A percentile compares a stretch with the other conserved stretches of the same genome.
These are phyloP conservation scores for Coemansia sp. DNA, from an alignment of 371 early-diverging fungal species.

Conservation along the genomic window DNA sequence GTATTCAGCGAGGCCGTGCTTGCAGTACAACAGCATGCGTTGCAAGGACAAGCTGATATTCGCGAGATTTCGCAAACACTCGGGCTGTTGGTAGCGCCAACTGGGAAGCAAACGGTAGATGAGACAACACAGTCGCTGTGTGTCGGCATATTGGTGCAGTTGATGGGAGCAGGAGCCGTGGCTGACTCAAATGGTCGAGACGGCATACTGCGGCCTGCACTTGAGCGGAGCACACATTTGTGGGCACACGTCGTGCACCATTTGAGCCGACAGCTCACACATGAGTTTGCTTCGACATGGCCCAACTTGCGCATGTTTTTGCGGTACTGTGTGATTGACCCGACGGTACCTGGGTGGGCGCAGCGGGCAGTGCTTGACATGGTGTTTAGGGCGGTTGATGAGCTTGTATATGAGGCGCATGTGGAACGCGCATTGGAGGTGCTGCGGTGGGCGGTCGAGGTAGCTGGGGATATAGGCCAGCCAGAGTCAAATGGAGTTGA, in stretches of 20 bases:
- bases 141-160: slow-evolving; percentile 10
- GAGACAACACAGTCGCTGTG: slow-evolving; percentile 2
- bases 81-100: slow-evolving; percentile 16
- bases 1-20: slow-evolving; percentile 22
- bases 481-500: not conserved
- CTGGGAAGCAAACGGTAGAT: not conserved
- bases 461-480: slow-evolving; percentile 4
- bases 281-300: slow-evolving; percentile 9
- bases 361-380: slow-evolving; percentile 11
- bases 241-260: slow-evolving; percentile 10
- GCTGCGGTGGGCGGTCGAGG: slow-evolving; percentile 20
- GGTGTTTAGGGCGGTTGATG: slow-evolving; percentile 7
- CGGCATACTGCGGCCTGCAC: slow-evolving; percentile 14
- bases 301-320: slow-evolving; percentile 1
- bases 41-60: slow-evolving; percentile 18
- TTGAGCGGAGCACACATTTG: slow-evolving; percentile 19
- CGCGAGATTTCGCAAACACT: slow-evolving; percentile 8
- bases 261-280: not conserved
- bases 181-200: slow-evolving; percentile 9
- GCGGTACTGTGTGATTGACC: slow-evolving; percentile 16
- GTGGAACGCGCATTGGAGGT: slow-evolving; percentile 5
- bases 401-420: slow-evolving; percentile 2
- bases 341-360: slow-evolving; percentile 34
- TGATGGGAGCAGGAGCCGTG: slow-evolving; percentile 21
- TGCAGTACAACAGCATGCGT: slow-evolving; percentile 1